Base-by-base conservation (phyloP, 176 grass and related monocot genomes). In the Triticum urartu region DNA sequence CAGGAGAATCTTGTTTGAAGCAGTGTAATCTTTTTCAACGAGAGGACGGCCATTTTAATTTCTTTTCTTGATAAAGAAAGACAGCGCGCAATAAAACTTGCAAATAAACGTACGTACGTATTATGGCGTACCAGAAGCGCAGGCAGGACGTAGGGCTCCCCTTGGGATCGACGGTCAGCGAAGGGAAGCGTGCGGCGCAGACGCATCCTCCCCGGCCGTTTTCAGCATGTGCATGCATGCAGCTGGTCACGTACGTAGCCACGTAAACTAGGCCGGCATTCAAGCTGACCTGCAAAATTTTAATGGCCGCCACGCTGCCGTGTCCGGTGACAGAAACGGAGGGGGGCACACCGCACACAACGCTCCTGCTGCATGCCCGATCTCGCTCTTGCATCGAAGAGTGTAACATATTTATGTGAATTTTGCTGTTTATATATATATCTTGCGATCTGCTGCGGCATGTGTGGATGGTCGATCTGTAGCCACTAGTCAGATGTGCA, bases 221-320 rank as follows among this genome's bases (percentile, higher is more conserved):
- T 61, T 61, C 7, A 3, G 58, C 38, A 4, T 10, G 40, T 56
- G 52, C 43, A 50, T 54, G 50, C 42, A 48, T 15, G 43, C 21
- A n/a, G 43, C 52, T 56, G 52, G 42, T 76, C 45, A 32, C 39
- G 40, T 72, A 72, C 14, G 14, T 54, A 54, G 38, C 21, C 21
- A 9, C 58, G 47, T 13, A 15, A 50, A 5, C 47, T 15, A 50
- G 47, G 1, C 48, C 22, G 39, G 71, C 39, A 24, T 62, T 62
- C 21, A 62, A 62, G 59, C 59, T 24, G 24, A 5, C 36, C 68
- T 72, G 68, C 68, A 47, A 4, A 20, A 18, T 22, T 80, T 35
- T 64, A 81, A 87, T 87, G 85, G 85, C 18, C 13, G 68, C 78
- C 85, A 81, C 68, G 68, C 60, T 48, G 85, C n/a, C 54, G 36